Percentiles rank a stretch among this genome's conserved stretches.
These are phyloP conservation scores for Neoscytalidium dimidiatum DNA, from an alignment of 2,329 filamentous ascomycete genomes.

Conservation along the genomic window DNA sequence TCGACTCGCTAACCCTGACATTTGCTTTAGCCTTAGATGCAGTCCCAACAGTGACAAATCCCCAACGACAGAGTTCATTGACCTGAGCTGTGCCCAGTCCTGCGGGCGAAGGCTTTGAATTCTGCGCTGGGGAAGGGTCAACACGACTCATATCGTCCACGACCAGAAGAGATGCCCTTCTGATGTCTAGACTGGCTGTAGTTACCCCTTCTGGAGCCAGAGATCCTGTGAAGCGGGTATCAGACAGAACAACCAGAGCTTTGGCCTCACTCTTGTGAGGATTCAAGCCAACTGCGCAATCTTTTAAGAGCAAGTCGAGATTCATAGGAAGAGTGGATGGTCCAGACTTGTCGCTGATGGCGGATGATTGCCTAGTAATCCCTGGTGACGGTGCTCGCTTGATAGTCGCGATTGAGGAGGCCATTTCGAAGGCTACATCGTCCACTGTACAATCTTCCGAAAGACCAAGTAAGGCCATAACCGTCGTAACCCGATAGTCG, in stretches of 20 bases:
- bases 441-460: conserved; percentile 62
- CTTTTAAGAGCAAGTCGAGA: conserved; percentile 73
- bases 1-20: conserved; percentile 61
- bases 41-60: conserved; percentile 84
- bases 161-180: conserved; percentile 79
- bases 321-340: conserved; percentile 48
- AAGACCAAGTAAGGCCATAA: conserved; percentile 77
- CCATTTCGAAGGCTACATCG: conserved; percentile 73
- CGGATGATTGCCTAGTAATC: conserved; percentile 36
- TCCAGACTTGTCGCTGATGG: conserved; percentile 27
- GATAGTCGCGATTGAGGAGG: conserved; percentile 76
- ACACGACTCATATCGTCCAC: conserved; percentile 70
- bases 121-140: conserved; percentile 24
- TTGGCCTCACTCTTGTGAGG: conserved; percentile 76
- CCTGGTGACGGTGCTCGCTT: conserved; percentile 62
- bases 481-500: conserved; percentile 85
- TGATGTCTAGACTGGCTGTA: conserved; percentile 66
- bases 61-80: conserved; percentile 57
- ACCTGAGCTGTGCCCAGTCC: conserved; percentile 45
- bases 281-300: conserved; percentile 83
- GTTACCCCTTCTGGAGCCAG: conserved; percentile 51
- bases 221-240: conserved; percentile 68
- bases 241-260: conserved; percentile 74
- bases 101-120: neutral
- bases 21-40: conserved; percentile 77